A percentile compares a stretch with the other conserved stretches of the same genome.
phyloP scores from a whole-genome alignment of 148 eudicot genomes.

The Chenopodium suecicum region DNA sequence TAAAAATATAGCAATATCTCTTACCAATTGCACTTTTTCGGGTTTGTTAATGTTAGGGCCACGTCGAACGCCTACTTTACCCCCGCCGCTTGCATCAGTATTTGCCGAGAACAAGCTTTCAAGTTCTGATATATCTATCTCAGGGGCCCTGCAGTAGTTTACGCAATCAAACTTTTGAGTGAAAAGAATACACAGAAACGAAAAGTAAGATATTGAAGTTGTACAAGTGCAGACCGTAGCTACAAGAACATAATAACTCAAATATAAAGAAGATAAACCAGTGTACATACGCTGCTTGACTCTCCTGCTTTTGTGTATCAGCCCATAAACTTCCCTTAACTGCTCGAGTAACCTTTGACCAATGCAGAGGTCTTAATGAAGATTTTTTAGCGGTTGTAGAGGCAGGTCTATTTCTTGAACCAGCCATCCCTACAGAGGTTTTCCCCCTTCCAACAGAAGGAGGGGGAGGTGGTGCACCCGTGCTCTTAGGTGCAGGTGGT shows the following conservation, averaged over 20 bases:
- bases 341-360: slow-evolving; percentile 96
- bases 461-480: slow-evolving; percentile 61
- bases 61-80: slow-evolving; percentile 66
- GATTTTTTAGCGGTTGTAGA: slow-evolving; percentile 59
- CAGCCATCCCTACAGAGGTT: slow-evolving; percentile 37
- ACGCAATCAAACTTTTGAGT: slow-evolving; percentile 12
- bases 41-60: slow-evolving; percentile 79
- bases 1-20: slow-evolving; percentile 17
- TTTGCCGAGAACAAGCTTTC: slow-evolving; percentile 88
- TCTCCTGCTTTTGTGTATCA: slow-evolving; percentile 78
- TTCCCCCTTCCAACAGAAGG: slow-evolving; percentile 71
- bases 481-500: slow-evolving; percentile 49
- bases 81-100: slow-evolving; percentile 60
- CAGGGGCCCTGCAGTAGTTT: slow-evolving; percentile 77
- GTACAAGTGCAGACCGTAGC: not conserved
- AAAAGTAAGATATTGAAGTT: not conserved
- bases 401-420: slow-evolving; percentile 53
- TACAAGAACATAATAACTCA: not conserved
- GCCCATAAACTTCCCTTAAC: slow-evolving; percentile 98
- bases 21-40: slow-evolving; percentile 95
- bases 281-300: slow-evolving; percentile 64
- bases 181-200: not conserved
- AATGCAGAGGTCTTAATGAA: slow-evolving; percentile 85
- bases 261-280: not conserved
- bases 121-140: slow-evolving; percentile 94